Percentiles rank a stretch among this genome's conserved stretches.
Evolutionary conservation across 2,329 filamentous ascomycete species (phyloP).

Genomic region (Lasiodiplodia sp.): DNA sequence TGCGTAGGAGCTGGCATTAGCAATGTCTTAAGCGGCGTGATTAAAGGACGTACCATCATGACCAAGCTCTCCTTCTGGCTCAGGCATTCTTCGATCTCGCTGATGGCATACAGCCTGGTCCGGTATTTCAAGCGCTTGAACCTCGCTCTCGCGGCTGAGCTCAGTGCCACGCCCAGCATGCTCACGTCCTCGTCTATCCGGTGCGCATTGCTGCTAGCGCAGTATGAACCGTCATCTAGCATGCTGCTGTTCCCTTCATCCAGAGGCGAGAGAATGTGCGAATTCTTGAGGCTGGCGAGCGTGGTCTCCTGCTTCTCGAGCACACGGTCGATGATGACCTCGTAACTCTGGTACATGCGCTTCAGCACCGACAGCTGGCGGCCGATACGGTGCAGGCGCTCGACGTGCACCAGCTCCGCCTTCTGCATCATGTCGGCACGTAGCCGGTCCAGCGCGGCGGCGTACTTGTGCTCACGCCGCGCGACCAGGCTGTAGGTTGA

Average conservation of each 20-base stretch:
- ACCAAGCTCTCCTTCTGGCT: constrained; percentile 75
- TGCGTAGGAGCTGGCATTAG: neutral
- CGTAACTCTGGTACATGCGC: constrained; percentile 68
- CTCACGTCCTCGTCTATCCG: constrained; percentile 41
- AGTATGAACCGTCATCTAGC: constrained; percentile 26
- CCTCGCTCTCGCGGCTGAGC: constrained; percentile 60
- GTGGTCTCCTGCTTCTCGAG: constrained; percentile 55
- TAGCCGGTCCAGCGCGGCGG: constrained; percentile 57
- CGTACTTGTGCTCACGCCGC: constrained; percentile 55
- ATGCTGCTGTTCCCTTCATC: constrained; percentile 39
- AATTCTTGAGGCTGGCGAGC: constrained; percentile 54
- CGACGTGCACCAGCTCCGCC: constrained; percentile 55
- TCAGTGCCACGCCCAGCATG: constrained; percentile 54
- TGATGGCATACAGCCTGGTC: constrained; percentile 66
- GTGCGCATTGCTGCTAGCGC: constrained; percentile 34
- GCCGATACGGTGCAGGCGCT: constrained; percentile 65
- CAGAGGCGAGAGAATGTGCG: constrained; percentile 41
- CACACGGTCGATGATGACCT: constrained; percentile 66
- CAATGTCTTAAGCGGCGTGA: neutral
- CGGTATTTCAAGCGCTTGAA: constrained; percentile 68
- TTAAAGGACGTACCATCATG: constrained; percentile 61
- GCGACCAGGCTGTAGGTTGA: constrained; percentile 66
- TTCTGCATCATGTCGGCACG: constrained; percentile 63
- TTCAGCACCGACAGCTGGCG: constrained; percentile 67
- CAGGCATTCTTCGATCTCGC: constrained; percentile 68